Percentiles rank a stretch among this genome's conserved stretches.
These are phyloP conservation scores for Colletotrichum sp. DNA, from an alignment of 2,329 filamentous ascomycete genomes.

Conservation along the genomic window DNA sequence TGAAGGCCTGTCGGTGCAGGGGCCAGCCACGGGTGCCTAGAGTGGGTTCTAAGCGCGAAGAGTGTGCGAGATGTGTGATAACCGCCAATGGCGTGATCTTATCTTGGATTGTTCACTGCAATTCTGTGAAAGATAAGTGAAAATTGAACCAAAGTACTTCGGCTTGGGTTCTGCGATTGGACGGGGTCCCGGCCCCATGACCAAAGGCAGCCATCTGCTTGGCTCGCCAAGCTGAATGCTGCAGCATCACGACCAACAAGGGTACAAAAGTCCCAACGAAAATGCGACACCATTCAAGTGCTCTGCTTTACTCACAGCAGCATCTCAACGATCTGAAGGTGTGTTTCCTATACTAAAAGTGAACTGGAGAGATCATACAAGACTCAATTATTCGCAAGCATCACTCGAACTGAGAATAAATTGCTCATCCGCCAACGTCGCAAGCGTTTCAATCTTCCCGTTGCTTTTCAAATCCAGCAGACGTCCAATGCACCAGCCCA, in stretches of 20 bases:
- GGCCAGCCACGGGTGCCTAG: not conserved
- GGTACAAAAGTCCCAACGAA: not conserved
- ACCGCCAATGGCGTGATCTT: not conserved
- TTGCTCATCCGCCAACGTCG: not conserved
- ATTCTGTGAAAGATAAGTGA: not conserved
- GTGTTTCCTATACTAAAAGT: not conserved
- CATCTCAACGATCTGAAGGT: not conserved
- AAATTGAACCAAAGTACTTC: not conserved
- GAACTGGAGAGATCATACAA: not conserved
- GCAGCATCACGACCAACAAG: not conserved
- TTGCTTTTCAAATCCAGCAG: not conserved
- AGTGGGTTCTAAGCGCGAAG: not conserved
- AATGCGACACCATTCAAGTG: not conserved
- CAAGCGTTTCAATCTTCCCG: not conserved
- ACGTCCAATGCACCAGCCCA: not conserved
- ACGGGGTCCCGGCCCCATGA: not conserved
- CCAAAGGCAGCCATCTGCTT: not conserved
- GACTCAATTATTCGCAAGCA: not conserved
- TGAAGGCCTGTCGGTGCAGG: not conserved
- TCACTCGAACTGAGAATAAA: not conserved
- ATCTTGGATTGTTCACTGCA: not conserved
- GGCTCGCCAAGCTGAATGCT: not conserved
- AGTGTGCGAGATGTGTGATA: not conserved
- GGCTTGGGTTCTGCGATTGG: not conserved
- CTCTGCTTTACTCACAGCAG: not conserved